Evolutionary conservation across 805 yeast species (phyloP).

Genomic region (Spathaspora girioi): DNA sequence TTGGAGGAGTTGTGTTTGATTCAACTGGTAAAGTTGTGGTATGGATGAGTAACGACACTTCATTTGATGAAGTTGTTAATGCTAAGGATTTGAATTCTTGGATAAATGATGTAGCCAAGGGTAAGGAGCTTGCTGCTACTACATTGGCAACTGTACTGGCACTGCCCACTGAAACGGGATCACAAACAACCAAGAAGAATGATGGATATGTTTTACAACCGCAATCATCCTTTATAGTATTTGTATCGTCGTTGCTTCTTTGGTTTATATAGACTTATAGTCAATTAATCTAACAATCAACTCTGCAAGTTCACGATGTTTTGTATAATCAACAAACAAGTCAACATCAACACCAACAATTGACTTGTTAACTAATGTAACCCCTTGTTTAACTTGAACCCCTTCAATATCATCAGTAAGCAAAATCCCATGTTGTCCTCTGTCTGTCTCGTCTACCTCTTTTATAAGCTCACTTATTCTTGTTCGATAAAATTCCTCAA

Average conservation of each 20-base stretch:
- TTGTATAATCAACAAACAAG: slow-evolving; percentile 1
- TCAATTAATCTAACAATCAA: not conserved
- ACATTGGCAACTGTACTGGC: slow-evolving; percentile 3
- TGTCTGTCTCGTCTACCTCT: slow-evolving; percentile 1
- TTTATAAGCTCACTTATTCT: slow-evolving; percentile 1
- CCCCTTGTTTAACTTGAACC: not conserved
- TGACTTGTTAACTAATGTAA: not conserved
- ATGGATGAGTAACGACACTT: slow-evolving; percentile 53
- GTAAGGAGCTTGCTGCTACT: slow-evolving; percentile 7
- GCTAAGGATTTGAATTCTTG: slow-evolving; percentile 44
- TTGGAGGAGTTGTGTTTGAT: slow-evolving; percentile 71
- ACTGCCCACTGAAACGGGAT: not conserved
- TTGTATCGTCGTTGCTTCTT: not conserved
- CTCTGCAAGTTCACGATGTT: slow-evolving; percentile 4
- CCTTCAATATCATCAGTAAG: not conserved
- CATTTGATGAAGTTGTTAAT: slow-evolving; percentile 43
- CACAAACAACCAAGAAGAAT: slow-evolving; percentile 1
- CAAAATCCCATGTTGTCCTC: not conserved
- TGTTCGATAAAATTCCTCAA: slow-evolving; percentile 2
- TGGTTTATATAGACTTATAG: slow-evolving; percentile 5
- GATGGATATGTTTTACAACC: not conserved
- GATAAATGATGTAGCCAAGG: slow-evolving; percentile 29
- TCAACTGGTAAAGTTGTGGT: slow-evolving; percentile 58
- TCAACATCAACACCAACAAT: not conserved
- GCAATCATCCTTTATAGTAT: not conserved